Conservation (phyloP, 2,329 filamentous ascomycete genomes). For the Diaporthe sp. region DNA sequence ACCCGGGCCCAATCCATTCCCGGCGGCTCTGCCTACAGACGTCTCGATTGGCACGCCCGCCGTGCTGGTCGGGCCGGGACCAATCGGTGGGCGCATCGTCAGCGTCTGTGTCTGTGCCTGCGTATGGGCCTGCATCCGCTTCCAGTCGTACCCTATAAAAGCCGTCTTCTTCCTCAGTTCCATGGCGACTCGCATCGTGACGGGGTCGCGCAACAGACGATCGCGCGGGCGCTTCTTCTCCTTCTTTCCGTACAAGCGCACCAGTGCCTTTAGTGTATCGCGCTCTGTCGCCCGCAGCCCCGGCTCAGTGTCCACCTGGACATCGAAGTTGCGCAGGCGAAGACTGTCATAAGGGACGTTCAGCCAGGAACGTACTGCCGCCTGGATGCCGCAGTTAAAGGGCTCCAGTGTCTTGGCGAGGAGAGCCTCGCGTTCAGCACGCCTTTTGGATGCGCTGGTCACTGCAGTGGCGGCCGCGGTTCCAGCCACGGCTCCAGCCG, state of each 20-base stretch:
- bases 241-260: slow-evolving; percentile 65
- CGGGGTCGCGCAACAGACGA: slow-evolving; percentile 80
- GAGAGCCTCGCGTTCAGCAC: slow-evolving; percentile 38
- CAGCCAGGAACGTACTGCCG: slow-evolving; percentile 57
- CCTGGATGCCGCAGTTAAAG: slow-evolving; percentile 54
- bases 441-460: slow-evolving; percentile 13
- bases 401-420: slow-evolving; percentile 48
- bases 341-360: slow-evolving; percentile 59
- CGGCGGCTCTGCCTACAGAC: background rate
- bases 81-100: background rate
- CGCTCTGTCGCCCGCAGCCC: slow-evolving; percentile 49
- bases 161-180: slow-evolving; percentile 83
- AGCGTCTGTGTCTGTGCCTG: slow-evolving; percentile 15
- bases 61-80: background rate
- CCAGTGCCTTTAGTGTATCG: slow-evolving; percentile 59
- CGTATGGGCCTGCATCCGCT: slow-evolving; percentile 53
- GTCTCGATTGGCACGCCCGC: background rate
- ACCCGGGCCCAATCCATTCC: background rate
- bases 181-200: slow-evolving; percentile 74
- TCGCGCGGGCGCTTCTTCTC: slow-evolving; percentile 87
- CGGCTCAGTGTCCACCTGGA: slow-evolving; percentile 54
- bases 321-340: slow-evolving; percentile 60
- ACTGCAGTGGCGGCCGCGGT: background rate
- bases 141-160: slow-evolving; percentile 92
- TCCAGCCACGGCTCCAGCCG: background rate